Evolutionary conservation across 306 rosid species (phyloP), one percentile per base, ranked within the genome.

Genomic region (Corylus avellana): DNA sequence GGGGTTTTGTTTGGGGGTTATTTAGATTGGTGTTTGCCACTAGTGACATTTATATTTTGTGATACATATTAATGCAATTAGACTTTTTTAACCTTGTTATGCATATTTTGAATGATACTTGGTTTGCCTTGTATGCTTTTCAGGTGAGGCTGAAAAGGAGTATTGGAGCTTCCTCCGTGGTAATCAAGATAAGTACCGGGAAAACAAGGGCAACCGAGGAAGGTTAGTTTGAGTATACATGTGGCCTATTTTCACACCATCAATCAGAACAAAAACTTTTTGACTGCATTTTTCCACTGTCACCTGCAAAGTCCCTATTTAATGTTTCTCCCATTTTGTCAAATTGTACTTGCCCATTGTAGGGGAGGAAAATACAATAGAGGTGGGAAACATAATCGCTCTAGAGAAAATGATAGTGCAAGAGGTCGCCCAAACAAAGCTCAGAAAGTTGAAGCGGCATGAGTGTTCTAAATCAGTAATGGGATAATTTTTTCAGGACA

Each of bases 81-180:
- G 8, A 8, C 70, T 7, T 63, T n/a, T 63, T 27, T 63, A 13
- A 2, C 70, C 8, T 32, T 32, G 35, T 32, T 32, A 32, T 32
- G 35, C 35, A 32, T 32, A 32, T 32, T 32, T 32, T 32, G 35
- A 32, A 32, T 32, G 71, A 56, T 66, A 13, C 25, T 11, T 44
- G 16, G 53, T 4, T 42, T 32, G 37, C 67, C 67, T 82, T 22
- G 10, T 53, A 18, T 83, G 85, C 75, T 81, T 42, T 42, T 56
- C 81, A 94, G 98, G 98, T 55, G 96, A 92, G 75, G 93, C 91
- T 8, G 98, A 94, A 81, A 94, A 69, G 79, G 96, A 90, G 80
- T 94, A 94, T 84, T 94, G 98, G 98, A 78, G 74, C 72, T 82
- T 77, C 4, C 91, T 92, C 84, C 94, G 96, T 5, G 87, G 89